Evolutionary conservation across 2,329 filamentous ascomycete species (phyloP).

Genomic region (Falciphora oryzae): DNA sequence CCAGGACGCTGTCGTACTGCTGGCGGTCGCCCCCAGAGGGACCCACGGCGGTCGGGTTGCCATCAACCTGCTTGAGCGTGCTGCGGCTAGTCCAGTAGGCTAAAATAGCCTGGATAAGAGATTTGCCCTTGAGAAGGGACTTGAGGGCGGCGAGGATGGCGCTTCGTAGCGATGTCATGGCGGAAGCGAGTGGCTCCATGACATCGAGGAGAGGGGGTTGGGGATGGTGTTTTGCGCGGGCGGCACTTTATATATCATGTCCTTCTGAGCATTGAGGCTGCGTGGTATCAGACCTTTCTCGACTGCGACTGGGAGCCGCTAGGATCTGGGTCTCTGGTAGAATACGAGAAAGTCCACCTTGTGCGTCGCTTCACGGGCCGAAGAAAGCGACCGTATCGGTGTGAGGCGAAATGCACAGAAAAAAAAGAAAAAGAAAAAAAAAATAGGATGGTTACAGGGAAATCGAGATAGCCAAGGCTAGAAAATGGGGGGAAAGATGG

Average conservation of each 20-base stretch:
- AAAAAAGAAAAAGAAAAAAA: background rate
- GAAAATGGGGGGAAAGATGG: background rate
- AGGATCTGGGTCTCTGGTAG: background rate
- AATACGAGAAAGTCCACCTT: background rate
- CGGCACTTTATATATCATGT: slow-evolving; percentile 5
- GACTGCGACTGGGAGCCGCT: background rate
- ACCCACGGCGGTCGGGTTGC: background rate
- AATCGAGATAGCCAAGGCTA: background rate
- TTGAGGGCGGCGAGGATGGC: slow-evolving; percentile 50
- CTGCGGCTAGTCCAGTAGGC: slow-evolving; percentile 46
- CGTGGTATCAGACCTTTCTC: background rate
- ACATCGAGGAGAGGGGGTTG: slow-evolving; percentile 18
- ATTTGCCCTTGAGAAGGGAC: slow-evolving; percentile 54
- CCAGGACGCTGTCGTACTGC: slow-evolving; percentile 29
- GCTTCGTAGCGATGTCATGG: slow-evolving; percentile 52
- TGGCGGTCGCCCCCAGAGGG: background rate
- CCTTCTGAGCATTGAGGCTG: background rate
- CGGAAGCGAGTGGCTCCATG: slow-evolving; percentile 47
- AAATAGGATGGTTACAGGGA: no score
- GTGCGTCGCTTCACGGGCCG: background rate
- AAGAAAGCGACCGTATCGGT: background rate
- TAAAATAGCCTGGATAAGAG: slow-evolving; percentile 51
- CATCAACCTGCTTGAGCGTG: slow-evolving; percentile 20
- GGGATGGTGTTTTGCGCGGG: background rate
- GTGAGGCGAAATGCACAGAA: background rate